A percentile compares a stretch with the other conserved stretches of the same genome.
These are phyloP conservation scores for Carex myosuroides DNA, from an alignment of 176 grass and related monocot genomes.

Conservation along the genomic window DNA sequence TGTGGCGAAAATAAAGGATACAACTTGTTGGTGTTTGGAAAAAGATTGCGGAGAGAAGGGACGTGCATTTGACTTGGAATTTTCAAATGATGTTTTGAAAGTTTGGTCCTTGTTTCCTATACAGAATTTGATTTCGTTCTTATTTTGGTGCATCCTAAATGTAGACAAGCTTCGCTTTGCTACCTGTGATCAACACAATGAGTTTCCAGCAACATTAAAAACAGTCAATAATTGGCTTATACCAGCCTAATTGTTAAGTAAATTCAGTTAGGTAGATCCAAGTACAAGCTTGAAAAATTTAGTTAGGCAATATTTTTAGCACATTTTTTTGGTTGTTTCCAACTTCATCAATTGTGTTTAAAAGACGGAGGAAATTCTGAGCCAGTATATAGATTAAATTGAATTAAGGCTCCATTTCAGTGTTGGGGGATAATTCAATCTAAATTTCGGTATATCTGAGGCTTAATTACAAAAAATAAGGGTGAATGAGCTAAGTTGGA, in stretches of 20 bases:
- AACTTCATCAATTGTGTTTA: not conserved
- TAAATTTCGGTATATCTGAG: not conserved
- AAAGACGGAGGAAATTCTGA: not conserved
- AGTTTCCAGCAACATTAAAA: not conserved
- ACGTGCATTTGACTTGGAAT: conserved; percentile 14
- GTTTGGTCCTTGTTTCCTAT: not conserved
- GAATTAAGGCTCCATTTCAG: not conserved
- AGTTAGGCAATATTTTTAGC: not conserved
- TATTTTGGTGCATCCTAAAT: not conserved
- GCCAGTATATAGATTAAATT: not conserved
- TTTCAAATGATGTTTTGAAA: not conserved
- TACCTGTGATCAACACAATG: not conserved
- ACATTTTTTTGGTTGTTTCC: not conserved
- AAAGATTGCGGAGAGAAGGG: conserved; percentile 34
- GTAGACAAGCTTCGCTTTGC: not conserved
- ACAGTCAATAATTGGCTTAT: not conserved
- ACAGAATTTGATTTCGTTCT: not conserved
- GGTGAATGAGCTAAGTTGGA: not conserved
- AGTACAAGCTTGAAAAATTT: not conserved
- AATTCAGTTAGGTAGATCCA: not conserved
- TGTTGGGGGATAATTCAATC: not conserved
- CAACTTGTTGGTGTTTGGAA: conserved; percentile 57
- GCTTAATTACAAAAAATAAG: not conserved
- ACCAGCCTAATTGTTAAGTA: not conserved
- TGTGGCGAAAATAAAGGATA: conserved; percentile 76